These are phyloP conservation scores for Cyberlindnera veronae DNA, from an alignment of 805 yeast species.

Conservation along the genomic window DNA sequence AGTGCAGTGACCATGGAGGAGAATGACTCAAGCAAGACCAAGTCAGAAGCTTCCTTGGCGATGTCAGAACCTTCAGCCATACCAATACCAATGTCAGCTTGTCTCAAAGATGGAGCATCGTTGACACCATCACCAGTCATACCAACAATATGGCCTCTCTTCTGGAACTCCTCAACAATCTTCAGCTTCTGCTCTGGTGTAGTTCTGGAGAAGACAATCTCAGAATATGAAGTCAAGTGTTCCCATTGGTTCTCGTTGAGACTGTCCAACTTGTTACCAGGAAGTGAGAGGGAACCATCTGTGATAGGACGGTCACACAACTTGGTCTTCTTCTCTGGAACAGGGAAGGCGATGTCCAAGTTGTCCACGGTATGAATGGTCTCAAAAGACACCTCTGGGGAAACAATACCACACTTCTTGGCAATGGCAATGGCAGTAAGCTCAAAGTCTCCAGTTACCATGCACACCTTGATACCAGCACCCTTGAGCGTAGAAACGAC, in stretches of 20 bases:
- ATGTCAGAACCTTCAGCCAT: slow-evolving; percentile 41
- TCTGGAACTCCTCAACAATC: slow-evolving; percentile 46
- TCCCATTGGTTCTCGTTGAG: slow-evolving; percentile 43
- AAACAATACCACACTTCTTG: slow-evolving; percentile 37
- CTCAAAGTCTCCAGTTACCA: slow-evolving; percentile 54
- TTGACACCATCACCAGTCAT: slow-evolving; percentile 68
- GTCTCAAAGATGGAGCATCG: slow-evolving; percentile 60
- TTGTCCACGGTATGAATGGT: slow-evolving; percentile 19
- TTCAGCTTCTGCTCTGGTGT: slow-evolving; percentile 49
- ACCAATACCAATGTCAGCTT: slow-evolving; percentile 80
- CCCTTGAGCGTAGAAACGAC: slow-evolving; percentile 32
- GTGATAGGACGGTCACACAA: slow-evolving; percentile 15
- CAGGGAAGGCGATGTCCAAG: slow-evolving; percentile 17
- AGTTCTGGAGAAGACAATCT: slow-evolving; percentile 35
- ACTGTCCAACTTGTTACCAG: slow-evolving; percentile 32
- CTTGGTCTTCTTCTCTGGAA: slow-evolving; percentile 7
- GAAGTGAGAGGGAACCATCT: slow-evolving; percentile 31
- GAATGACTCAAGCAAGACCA: slow-evolving; percentile 25
- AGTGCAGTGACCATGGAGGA: slow-evolving; percentile 36
- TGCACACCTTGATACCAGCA: slow-evolving; percentile 40
- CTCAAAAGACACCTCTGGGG: slow-evolving; percentile 11
- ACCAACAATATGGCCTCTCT: slow-evolving; percentile 72
- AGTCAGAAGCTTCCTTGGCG: slow-evolving; percentile 27
- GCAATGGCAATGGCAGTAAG: slow-evolving; percentile 50
- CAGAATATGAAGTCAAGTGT: slow-evolving; percentile 33